Percentiles rank a stretch among this genome's conserved stretches.
Conservation (phyloP, 2,329 filamentous ascomycete species). For the Alternaria triticina region DNA sequence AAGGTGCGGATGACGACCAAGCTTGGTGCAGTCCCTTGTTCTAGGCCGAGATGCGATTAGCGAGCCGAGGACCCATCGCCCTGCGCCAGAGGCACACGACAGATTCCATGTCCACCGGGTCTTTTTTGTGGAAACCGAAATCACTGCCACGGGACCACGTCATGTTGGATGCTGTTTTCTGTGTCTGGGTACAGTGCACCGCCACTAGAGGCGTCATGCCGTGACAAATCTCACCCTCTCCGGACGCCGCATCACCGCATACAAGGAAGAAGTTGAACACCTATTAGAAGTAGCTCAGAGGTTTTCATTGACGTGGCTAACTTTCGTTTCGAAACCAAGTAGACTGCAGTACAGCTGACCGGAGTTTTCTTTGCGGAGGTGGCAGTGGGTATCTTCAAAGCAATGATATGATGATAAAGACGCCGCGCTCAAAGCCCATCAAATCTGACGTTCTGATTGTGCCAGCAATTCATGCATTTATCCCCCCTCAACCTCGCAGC, state of each 20-base stretch:
- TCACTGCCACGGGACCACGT: slow-evolving; percentile 33
- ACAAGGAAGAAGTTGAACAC: not conserved
- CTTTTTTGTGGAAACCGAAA: not conserved
- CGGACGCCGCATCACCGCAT: not conserved
- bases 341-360: not conserved
- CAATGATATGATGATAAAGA: not conserved
- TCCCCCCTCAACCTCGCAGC: slow-evolving; percentile 32
- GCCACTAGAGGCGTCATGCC: slow-evolving; percentile 14
- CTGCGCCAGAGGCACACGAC: slow-evolving; percentile 29
- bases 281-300: not conserved
- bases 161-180: slow-evolving; percentile 17
- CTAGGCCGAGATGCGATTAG: slow-evolving; percentile 25
- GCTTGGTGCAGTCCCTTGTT: slow-evolving; percentile 7
- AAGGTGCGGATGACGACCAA: slow-evolving; percentile 14
- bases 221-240: not conserved
- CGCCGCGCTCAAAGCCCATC: not conserved
- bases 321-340: not conserved
- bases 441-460: slow-evolving; percentile 21
- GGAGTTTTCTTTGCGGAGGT: not conserved
- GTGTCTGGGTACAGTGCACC: slow-evolving; percentile 3
- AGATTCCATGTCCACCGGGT: slow-evolving; percentile 11
- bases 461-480: slow-evolving; percentile 33
- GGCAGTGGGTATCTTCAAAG: not conserved
- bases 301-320: not conserved
- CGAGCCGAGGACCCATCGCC: slow-evolving; percentile 16